Evolutionary conservation across 768 basidiomycete species (phyloP).

Genomic region (Zangia roseola): DNA sequence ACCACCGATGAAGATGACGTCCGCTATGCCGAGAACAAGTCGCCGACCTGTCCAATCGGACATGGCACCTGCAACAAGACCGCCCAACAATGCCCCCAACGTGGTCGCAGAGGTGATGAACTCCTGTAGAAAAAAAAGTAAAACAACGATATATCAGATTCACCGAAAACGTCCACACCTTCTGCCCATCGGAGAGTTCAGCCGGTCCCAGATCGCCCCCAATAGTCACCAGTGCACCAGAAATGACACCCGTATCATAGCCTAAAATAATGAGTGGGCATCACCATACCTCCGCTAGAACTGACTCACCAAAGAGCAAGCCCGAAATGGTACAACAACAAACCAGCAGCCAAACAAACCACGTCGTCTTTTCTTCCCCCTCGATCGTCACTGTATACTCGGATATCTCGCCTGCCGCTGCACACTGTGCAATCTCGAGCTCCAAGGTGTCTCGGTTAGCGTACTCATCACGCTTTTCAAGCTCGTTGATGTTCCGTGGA

Average conservation of each 20-base stretch:
- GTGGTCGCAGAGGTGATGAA: slow-evolving; percentile 80
- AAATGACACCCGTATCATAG: slow-evolving; percentile 81
- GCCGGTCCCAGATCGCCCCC: slow-evolving; percentile 61
- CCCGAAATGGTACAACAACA: slow-evolving; percentile 74
- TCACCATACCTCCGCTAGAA: neutral
- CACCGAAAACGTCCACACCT: slow-evolving; percentile 37
- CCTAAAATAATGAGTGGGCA: slow-evolving; percentile 37
- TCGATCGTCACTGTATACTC: slow-evolving; percentile 60
- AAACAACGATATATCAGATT: neutral
- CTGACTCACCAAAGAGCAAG: slow-evolving; percentile 62
- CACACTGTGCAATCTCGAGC: slow-evolving; percentile 12
- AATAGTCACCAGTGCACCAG: slow-evolving; percentile 77
- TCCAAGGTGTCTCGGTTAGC: slow-evolving; percentile 11
- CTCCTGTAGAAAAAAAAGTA: slow-evolving; percentile 46
- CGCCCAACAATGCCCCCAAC: slow-evolving; percentile 74
- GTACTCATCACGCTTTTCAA: neutral
- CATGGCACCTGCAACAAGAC: slow-evolving; percentile 63
- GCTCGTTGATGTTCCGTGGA: neutral
- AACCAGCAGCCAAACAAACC: slow-evolving; percentile 79
- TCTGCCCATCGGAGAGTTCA: slow-evolving; percentile 58
- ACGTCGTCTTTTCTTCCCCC: slow-evolving; percentile 64
- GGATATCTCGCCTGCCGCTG: slow-evolving; percentile 48
- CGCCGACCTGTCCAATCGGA: slow-evolving; percentile 72
- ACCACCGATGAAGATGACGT: slow-evolving; percentile 72
- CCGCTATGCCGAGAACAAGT: slow-evolving; percentile 62